Base-by-base conservation (phyloP, 805 yeast species). In the Pichia thaimueangensis region DNA sequence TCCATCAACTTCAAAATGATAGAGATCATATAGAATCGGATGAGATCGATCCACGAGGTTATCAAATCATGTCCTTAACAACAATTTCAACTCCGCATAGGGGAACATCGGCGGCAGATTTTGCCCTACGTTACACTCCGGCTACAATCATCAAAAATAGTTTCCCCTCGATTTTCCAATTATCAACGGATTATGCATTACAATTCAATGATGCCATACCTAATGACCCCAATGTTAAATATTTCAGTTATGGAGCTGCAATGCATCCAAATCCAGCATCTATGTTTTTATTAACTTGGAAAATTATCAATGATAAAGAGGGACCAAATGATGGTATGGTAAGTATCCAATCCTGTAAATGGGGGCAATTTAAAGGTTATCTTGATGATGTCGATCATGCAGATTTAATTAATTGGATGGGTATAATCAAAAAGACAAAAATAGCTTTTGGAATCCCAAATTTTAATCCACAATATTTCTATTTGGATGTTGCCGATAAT, bases 61-160 rank as follows among this genome's bases (percentile, higher is more conserved):
- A 48, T 30, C 25, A 43, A 43, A 82, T 89, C 8, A 76, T 71
- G 2, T 82, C 93, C 32, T 64, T 88, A 23, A 87, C 96, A 1
- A 88, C 97, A 0, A 70, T 88, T 0, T 76, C 93, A 0, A 86
- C 96, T 0, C 97, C 97, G 0, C 97, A 88, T 63, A 76, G 71
- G 41, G 97, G 97, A 0, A 78, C 94, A 0, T 83, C 81, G 35
- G 75, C 85, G 51, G 96, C 96, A 0, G 89, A 87, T 54, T 76
- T 71, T 49, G 70, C 81, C 5, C 65, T 74, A 20, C 62, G 55
- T 16, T 42, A 47, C 19, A 29, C 51, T 6, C 67, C 63, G 2
- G 7, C 33, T 2, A 11, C 31, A 1, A 21, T 58, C 4, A 37
- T 59, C 4, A 41, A 49, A 7, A 43, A 37, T 10, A 37, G 49